Evolutionary conservation across 2,329 filamentous ascomycete species (phyloP).

Genomic region (Lachnellula subtilissima): DNA sequence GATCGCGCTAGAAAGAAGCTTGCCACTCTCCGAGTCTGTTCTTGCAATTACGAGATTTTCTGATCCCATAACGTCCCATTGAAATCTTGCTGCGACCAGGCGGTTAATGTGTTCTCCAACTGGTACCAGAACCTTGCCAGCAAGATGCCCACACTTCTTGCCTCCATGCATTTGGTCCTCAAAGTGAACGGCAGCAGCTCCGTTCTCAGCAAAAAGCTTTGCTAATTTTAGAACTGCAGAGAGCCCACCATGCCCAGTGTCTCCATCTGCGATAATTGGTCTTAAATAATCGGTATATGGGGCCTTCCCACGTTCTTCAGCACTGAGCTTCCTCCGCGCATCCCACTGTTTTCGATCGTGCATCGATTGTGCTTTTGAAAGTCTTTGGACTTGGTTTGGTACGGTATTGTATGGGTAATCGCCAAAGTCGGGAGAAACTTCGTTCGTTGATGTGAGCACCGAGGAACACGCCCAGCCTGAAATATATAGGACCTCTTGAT

Average conservation of each 20-base stretch:
- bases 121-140: slow-evolving; percentile 92
- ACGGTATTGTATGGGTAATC: slow-evolving; percentile 99
- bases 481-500: slow-evolving; percentile 94
- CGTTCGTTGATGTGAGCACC: slow-evolving; percentile 87
- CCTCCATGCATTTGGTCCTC: slow-evolving; percentile 97
- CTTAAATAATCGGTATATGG: slow-evolving; percentile 90
- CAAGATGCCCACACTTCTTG: slow-evolving; percentile 96
- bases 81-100: slow-evolving; percentile 84
- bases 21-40: slow-evolving; percentile 92
- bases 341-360: slow-evolving; percentile 97
- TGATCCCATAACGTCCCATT: slow-evolving; percentile 96
- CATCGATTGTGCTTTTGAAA: slow-evolving; percentile 95
- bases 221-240: slow-evolving; percentile 92
- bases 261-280: slow-evolving; percentile 92
- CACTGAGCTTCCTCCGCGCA: slow-evolving; percentile 68
- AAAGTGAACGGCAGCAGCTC: slow-evolving; percentile 92
- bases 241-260: slow-evolving; percentile 90
- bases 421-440: slow-evolving; percentile 95
- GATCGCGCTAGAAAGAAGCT: slow-evolving; percentile 81
- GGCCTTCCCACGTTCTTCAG: slow-evolving; percentile 66
- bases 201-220: slow-evolving; percentile 96
- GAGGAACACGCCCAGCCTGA: slow-evolving; percentile 98
- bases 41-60: slow-evolving; percentile 94
- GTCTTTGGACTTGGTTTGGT: slow-evolving; percentile 91
- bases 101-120: slow-evolving; percentile 95